Conservation (phyloP, 2,329 filamentous ascomycete species). For the Chalaropsis ovoidea region DNA sequence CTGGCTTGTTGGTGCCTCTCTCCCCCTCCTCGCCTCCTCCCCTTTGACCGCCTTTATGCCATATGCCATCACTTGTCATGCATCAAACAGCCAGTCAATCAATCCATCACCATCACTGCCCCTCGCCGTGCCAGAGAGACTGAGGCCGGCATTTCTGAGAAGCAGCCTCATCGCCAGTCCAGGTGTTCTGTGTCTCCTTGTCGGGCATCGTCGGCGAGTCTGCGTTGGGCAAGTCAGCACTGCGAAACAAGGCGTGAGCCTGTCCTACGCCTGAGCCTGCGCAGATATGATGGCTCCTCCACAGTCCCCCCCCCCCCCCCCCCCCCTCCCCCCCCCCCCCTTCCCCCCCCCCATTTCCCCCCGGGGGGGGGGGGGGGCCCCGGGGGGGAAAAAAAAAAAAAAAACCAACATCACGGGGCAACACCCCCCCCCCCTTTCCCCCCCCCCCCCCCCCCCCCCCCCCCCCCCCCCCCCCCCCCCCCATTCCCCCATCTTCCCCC, state of each 20-base stretch:
- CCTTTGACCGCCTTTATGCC: background rate
- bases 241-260: background rate
- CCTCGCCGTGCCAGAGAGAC: too few species aligned
- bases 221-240: background rate
- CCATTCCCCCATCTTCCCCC: slow-evolving; percentile 6
- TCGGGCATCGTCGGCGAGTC: background rate
- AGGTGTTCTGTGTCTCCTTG: background rate
- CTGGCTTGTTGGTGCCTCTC: background rate
- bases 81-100: too few species aligned
- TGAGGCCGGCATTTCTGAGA: too few species aligned
- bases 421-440: too few species aligned
- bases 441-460: too few species aligned
- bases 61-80: too few species aligned
- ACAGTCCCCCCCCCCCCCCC: background rate
- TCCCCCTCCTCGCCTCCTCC: background rate
- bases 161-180: too few species aligned
- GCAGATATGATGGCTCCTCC: background rate
- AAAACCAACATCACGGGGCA: background rate
- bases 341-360: background rate
- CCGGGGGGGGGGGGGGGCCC: background rate
- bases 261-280: background rate
- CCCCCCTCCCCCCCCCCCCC: too few species aligned
- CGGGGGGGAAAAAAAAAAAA: slow-evolving; percentile 6
- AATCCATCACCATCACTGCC: too few species aligned
- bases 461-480: slow-evolving; percentile 1